These are phyloP conservation scores for Boletus sensibilis DNA, from an alignment of 768 basidiomycete species.

Conservation along the genomic window DNA sequence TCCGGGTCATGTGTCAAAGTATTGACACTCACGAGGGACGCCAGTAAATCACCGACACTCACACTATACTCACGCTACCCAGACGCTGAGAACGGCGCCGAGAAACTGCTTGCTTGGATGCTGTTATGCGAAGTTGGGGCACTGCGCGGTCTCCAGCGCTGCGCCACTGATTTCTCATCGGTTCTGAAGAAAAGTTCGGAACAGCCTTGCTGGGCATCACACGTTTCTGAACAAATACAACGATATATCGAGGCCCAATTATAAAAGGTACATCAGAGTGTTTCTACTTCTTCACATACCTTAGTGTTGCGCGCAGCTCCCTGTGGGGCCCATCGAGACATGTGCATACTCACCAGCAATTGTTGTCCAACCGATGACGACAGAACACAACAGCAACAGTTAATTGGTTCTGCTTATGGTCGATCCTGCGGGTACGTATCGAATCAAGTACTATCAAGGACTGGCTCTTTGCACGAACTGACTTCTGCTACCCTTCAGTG, in stretches of 20 bases:
- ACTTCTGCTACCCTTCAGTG: background rate
- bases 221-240: background rate
- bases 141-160: background rate
- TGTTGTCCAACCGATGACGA: too few relatives aligned
- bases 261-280: background rate
- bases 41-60: background rate
- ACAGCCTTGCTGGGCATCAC: background rate
- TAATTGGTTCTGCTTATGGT: background rate
- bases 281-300: background rate
- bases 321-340: background rate
- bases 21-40: background rate
- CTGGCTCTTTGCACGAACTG: background rate
- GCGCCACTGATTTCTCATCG: background rate
- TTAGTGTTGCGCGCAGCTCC: background rate
- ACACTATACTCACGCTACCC: background rate
- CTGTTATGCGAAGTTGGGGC: background rate
- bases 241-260: background rate
- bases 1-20: too few relatives aligned
- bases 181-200: background rate
- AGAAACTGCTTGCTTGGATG: background rate
- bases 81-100: background rate
- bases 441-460: background rate
- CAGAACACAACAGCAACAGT: too few relatives aligned
- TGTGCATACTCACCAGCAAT: background rate
- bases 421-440: background rate